Evolutionary conservation across 1,284 basidiomycete species (phyloP).

Genomic region (Puccinia hordei): DNA sequence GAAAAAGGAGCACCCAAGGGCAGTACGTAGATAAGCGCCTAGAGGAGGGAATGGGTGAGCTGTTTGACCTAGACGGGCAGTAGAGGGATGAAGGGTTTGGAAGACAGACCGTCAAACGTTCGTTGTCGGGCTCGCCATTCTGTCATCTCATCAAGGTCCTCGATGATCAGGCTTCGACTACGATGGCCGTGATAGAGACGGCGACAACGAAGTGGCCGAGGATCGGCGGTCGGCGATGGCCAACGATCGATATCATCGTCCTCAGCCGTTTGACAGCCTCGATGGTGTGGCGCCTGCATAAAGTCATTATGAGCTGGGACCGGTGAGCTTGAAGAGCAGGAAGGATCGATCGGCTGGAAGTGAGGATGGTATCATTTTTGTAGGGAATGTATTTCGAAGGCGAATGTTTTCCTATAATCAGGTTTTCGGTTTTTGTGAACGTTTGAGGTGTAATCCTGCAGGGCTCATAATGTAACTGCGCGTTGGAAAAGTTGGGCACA

Average conservation of each 20-base stretch:
- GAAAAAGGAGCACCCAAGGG: conserved; percentile 19
- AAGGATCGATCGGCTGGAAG: too few relatives aligned
- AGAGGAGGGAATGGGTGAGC: not conserved
- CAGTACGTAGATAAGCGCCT: conserved; percentile 39
- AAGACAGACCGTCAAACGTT: conserved; percentile 28
- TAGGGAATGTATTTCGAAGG: too few relatives aligned
- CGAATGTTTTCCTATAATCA: too few relatives aligned
- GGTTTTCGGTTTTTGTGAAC: too few relatives aligned
- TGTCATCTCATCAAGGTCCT: conserved; percentile 33
- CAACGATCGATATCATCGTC: not conserved
- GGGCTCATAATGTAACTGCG: too few relatives aligned
- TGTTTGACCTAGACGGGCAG: too few relatives aligned
- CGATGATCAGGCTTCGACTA: conserved; percentile 18
- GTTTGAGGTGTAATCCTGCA: too few relatives aligned
- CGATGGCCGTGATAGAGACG: conserved; percentile 44
- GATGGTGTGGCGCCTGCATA: too few relatives aligned
- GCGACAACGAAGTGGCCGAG: not conserved
- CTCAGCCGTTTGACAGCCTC: not conserved
- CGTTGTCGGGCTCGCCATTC: conserved; percentile 41
- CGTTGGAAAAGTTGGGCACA: too few relatives aligned
- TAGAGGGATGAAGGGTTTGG: not conserved
- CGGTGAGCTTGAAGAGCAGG: too few relatives aligned
- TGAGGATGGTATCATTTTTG: too few relatives aligned
- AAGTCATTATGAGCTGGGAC: too few relatives aligned
- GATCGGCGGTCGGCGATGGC: not conserved